Evolutionary conservation across 352 stramenopile genomes (phyloP).

Genomic region (Pythium rhizo-oryzae): DNA sequence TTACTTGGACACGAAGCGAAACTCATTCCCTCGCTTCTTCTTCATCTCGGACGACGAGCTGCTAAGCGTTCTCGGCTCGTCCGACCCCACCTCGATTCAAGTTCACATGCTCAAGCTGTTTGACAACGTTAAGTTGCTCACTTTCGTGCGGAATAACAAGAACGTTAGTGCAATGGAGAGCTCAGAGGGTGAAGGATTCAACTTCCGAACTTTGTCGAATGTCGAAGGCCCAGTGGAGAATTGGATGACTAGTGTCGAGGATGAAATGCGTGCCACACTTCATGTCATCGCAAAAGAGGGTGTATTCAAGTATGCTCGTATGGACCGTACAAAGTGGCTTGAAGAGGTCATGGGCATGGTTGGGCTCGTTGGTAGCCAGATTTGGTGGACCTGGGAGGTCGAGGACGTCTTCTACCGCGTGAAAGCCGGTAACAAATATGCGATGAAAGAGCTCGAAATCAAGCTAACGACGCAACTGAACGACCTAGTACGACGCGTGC

Average conservation of each 20-base stretch:
- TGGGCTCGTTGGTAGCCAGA: slow-evolving; percentile 90
- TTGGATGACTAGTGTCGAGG: slow-evolving; percentile 95
- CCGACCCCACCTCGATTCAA: slow-evolving; percentile 92
- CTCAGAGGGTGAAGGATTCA: slow-evolving; percentile 91
- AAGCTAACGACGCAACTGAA: slow-evolving; percentile 91
- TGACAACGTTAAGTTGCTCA: slow-evolving; percentile 93
- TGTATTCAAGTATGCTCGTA: slow-evolving; percentile 92
- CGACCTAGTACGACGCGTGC: slow-evolving; percentile 90
- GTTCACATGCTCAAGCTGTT: slow-evolving; percentile 96
- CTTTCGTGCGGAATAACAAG: slow-evolving; percentile 90
- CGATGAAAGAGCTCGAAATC: slow-evolving; percentile 92
- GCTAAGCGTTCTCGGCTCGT: slow-evolving; percentile 91
- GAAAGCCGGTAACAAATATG: slow-evolving; percentile 91
- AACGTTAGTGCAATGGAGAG: slow-evolving; percentile 90
- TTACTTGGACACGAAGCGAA: slow-evolving; percentile 91
- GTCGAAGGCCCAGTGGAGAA: slow-evolving; percentile 92
- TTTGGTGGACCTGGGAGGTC: slow-evolving; percentile 95
- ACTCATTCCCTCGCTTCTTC: slow-evolving; percentile 93
- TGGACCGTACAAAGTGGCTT: slow-evolving; percentile 89
- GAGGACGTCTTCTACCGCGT: slow-evolving; percentile 93
- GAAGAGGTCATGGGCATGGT: slow-evolving; percentile 92
- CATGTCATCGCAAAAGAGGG: slow-evolving; percentile 93
- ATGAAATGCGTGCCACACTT: slow-evolving; percentile 89
- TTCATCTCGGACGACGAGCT: slow-evolving; percentile 96
- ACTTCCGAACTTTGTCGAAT: slow-evolving; percentile 69